phyloP scores from a whole-genome alignment of 352 stramenopile species.

The Pythium phragmitis region DNA sequence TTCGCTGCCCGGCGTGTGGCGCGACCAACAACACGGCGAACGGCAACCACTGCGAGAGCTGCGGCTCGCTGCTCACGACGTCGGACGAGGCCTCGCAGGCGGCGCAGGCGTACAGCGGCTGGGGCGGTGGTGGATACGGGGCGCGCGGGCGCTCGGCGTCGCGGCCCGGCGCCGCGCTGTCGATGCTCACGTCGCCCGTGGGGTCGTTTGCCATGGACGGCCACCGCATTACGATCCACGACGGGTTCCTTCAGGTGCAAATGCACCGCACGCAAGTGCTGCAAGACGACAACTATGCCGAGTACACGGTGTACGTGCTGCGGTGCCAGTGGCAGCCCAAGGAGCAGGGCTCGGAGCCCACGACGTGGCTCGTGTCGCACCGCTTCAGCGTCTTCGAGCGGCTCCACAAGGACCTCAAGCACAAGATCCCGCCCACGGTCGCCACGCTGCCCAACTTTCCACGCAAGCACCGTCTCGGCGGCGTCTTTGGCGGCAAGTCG shows the following conservation, averaged over 20 bases:
- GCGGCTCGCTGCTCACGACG: constrained; percentile 80
- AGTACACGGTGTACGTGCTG: constrained; percentile 89
- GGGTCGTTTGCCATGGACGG: constrained; percentile 80
- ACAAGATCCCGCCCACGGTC: constrained; percentile 70
- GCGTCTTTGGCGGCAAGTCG: constrained; percentile 82
- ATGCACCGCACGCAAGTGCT: constrained; percentile 86
- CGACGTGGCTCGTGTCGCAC: constrained; percentile 70
- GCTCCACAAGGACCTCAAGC: constrained; percentile 72
- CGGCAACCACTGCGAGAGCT: constrained; percentile 86
- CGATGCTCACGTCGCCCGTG: constrained; percentile 65
- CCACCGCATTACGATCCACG: constrained; percentile 79
- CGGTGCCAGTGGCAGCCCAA: constrained; percentile 82
- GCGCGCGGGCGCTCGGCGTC: constrained; percentile 51
- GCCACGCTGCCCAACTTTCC: constrained; percentile 67
- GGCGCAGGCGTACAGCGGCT: constrained; percentile 41
- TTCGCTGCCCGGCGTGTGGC: constrained; percentile 82
- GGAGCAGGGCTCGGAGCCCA: constrained; percentile 50
- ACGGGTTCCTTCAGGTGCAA: constrained; percentile 81
- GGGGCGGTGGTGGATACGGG: constrained; percentile 36
- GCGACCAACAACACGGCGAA: constrained; percentile 88
- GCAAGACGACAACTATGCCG: constrained; percentile 88
- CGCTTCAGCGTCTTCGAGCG: constrained; percentile 72
- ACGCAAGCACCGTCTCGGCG: constrained; percentile 82
- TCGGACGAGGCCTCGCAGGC: constrained; percentile 52
- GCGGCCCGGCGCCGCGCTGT: constrained; percentile 51